Percentiles rank a stretch among this genome's conserved stretches.
Conservation (phyloP, 768 basidiomycete species). For the Xerocomellus dryophilus region DNA sequence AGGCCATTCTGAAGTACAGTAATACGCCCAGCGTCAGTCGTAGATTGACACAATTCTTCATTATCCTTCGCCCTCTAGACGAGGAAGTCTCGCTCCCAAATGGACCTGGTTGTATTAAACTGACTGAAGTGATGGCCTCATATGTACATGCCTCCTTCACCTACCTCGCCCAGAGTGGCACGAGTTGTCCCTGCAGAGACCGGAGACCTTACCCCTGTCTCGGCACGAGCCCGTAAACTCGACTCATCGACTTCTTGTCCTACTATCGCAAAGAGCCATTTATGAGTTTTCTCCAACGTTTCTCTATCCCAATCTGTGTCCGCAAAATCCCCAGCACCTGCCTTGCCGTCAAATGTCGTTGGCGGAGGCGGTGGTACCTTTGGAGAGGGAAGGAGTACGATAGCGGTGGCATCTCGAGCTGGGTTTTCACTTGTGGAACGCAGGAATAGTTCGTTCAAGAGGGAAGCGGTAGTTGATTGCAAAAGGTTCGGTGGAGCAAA, state of each 20-base stretch:
- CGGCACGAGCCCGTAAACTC: slow-evolving; percentile 9
- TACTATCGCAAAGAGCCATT: slow-evolving; percentile 35
- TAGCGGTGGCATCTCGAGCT: background rate
- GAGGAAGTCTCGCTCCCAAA: background rate
- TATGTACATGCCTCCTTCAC: slow-evolving; percentile 54
- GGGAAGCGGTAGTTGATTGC: slow-evolving; percentile 51
- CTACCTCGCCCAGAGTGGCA: slow-evolving; percentile 29
- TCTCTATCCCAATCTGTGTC: slow-evolving; percentile 37
- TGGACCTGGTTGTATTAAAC: background rate
- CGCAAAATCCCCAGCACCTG: slow-evolving; percentile 21
- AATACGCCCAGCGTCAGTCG: too few species aligned
- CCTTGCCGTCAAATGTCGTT: slow-evolving; percentile 33
- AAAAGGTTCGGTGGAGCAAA: slow-evolving; percentile 59
- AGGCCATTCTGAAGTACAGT: too few species aligned
- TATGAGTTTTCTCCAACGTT: slow-evolving; percentile 36
- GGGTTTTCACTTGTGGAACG: background rate
- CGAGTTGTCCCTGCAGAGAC: slow-evolving; percentile 9
- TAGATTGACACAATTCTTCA: too few species aligned
- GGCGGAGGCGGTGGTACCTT: slow-evolving; percentile 44
- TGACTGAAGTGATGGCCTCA: slow-evolving; percentile 16
- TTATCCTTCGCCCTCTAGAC: background rate
- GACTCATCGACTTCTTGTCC: slow-evolving; percentile 18
- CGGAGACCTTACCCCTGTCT: slow-evolving; percentile 8
- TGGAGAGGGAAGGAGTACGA: slow-evolving; percentile 49
- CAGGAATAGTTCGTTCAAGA: slow-evolving; percentile 35